Conservation (phyloP, 495 filamentous ascomycete species). For the Diplogelasinospora grovesii region DNA sequence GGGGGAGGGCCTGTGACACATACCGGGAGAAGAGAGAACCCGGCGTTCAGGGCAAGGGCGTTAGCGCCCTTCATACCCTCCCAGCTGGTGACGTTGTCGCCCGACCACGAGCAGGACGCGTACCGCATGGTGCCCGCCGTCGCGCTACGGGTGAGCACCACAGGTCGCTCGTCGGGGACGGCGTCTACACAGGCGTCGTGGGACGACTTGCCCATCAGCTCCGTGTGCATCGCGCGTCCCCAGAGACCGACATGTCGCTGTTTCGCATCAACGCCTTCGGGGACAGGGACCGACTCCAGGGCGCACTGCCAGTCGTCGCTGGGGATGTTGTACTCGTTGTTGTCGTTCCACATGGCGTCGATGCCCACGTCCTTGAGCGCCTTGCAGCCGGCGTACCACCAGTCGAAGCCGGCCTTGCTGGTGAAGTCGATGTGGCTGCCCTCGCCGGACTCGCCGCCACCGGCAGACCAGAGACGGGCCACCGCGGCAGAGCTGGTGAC, state of each 20-base stretch:
- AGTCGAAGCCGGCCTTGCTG: too few relatives aligned
- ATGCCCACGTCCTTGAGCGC: slow-evolving; percentile 54
- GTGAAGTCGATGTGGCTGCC: slow-evolving; percentile 67
- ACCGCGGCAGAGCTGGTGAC: slow-evolving; percentile 45
- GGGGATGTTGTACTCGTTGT: slow-evolving; percentile 64
- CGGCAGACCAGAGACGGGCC: slow-evolving; percentile 60
- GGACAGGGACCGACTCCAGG: too few relatives aligned
- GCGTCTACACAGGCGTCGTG: too few relatives aligned
- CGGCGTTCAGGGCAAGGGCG: slow-evolving; percentile 57
- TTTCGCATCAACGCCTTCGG: too few relatives aligned
- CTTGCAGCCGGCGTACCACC: slow-evolving; percentile 57
- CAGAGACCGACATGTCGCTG: slow-evolving; percentile 49
- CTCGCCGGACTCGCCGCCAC: slow-evolving; percentile 59
- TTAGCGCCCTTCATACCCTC: slow-evolving; percentile 62
- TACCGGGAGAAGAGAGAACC: slow-evolving; percentile 59
- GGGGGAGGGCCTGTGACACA: too few relatives aligned
- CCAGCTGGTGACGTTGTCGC: slow-evolving; percentile 62
- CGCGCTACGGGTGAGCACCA: slow-evolving; percentile 60
- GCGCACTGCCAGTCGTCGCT: too few relatives aligned
- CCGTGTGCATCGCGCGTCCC: slow-evolving; percentile 55
- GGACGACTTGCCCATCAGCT: slow-evolving; percentile 1
- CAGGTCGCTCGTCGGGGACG: too few relatives aligned
- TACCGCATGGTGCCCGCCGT: slow-evolving; percentile 63
- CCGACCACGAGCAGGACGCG: slow-evolving; percentile 60
- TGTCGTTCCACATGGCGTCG: slow-evolving; percentile 71